Conservation (phyloP, 805 yeast species). For the Saturnispora quitensis region DNA sequence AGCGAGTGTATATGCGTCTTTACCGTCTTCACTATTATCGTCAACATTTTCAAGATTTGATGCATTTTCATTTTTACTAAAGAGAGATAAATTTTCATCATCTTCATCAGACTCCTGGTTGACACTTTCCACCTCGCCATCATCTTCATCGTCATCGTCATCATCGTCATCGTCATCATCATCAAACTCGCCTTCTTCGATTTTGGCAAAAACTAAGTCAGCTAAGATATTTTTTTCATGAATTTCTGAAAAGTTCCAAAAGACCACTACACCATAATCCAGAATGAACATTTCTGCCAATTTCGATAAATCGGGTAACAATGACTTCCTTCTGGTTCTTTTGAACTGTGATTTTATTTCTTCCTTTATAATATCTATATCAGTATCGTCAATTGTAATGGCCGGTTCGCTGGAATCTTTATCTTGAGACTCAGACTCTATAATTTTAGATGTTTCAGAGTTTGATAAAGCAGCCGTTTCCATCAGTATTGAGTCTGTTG, state of each 20-base stretch:
- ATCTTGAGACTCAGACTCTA: not conserved
- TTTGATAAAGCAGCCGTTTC: constrained; percentile 12
- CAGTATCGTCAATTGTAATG: not conserved
- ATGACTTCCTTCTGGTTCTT: constrained; percentile 9
- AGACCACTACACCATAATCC: constrained; percentile 92
- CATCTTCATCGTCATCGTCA: constrained; percentile 31
- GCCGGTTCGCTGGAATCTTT: not conserved
- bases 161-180: constrained; percentile 22
- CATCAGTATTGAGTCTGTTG: constrained; percentile 22
- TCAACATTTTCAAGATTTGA: not conserved
- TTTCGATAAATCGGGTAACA: constrained; percentile 39
- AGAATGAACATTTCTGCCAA: constrained; percentile 87
- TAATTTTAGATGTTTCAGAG: not conserved
- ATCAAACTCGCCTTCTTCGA: constrained; percentile 35
- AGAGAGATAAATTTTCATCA: constrained; percentile 3
- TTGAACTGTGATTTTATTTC: not conserved
- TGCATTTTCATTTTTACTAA: constrained; percentile 3
- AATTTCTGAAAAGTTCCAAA: constrained; percentile 90
- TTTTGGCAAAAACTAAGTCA: constrained; percentile 66
- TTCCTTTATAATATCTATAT: not conserved
- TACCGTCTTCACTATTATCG: constrained; percentile 8
- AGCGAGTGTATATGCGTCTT: constrained; percentile 34
- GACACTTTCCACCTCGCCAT: constrained; percentile 16
- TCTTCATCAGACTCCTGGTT: constrained; percentile 17
- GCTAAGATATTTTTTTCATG: constrained; percentile 93